These are phyloP conservation scores for Suillus fuscotomentosus DNA, from an alignment of 768 basidiomycete species.

Conservation along the genomic window DNA sequence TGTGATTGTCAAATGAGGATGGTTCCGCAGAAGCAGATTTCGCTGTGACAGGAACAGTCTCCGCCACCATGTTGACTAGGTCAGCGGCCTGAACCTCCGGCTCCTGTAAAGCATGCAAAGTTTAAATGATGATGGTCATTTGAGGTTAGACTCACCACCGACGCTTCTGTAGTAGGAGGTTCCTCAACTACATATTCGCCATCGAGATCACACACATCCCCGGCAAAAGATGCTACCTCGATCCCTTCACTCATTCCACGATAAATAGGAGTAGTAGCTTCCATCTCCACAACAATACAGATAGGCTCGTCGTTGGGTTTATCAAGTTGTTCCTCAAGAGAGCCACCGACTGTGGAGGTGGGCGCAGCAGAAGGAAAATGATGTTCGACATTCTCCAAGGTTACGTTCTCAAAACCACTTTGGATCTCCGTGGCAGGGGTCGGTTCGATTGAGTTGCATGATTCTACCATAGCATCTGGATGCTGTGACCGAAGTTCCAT, in stretches of 20 bases:
- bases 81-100: not conserved
- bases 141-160: not conserved
- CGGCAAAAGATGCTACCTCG: not conserved
- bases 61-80: not conserved
- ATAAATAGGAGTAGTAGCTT: not conserved
- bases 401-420: not conserved
- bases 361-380: not conserved
- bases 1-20: not conserved
- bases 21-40: not conserved
- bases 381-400: not conserved
- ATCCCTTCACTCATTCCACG: conserved; percentile 5
- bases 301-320: too few relatives aligned
- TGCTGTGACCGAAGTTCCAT: not conserved
- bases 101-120: not conserved
- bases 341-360: not conserved
- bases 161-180: conserved; percentile 1
- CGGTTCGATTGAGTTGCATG: not conserved
- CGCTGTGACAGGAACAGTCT: not conserved
- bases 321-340: not conserved
- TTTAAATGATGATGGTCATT: not conserved
- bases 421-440: not conserved
- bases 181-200: not conserved
- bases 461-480: not conserved
- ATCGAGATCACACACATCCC: conserved; percentile 1
- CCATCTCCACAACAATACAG: not conserved